Percentiles rank a stretch among this genome's conserved stretches.
Conservation (phyloP, 2,329 filamentous ascomycete genomes). For the Neospermospora avenae region DNA sequence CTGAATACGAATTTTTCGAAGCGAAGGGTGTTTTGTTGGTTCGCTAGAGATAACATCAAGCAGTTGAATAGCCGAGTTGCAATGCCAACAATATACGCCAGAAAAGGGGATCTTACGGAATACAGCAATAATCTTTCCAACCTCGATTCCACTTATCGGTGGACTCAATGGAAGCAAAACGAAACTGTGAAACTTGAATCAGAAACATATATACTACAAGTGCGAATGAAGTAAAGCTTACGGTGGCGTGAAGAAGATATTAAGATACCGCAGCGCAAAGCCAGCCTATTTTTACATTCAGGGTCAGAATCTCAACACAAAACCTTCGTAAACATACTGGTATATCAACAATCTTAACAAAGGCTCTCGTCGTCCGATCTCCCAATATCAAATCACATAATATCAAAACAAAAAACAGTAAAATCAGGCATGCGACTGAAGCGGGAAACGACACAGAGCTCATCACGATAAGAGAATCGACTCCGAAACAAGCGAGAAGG, state of each 20-base stretch:
- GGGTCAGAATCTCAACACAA: not conserved
- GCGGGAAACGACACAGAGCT: constrained; percentile 54
- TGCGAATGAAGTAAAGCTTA: constrained; percentile 8
- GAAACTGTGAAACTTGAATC: constrained; percentile 38
- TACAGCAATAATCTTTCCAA: constrained; percentile 56
- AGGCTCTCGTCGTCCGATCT: constrained; percentile 44
- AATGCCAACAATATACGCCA: not conserved
- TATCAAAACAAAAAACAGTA: constrained; percentile 51
- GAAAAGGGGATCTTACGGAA: constrained; percentile 44
- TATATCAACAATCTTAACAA: constrained; percentile 51
- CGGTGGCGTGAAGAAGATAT: constrained; percentile 55
- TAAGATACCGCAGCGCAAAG: constrained; percentile 57
- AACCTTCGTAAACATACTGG: constrained; percentile 39
- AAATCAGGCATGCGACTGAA: constrained; percentile 55
- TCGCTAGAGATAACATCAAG: not conserved
- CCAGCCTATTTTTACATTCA: too few species aligned
- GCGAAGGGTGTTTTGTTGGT: not conserved
- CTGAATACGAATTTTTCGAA: too few species aligned
- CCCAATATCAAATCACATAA: constrained; percentile 46
- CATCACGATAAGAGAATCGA: constrained; percentile 41
- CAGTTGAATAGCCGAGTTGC: not conserved
- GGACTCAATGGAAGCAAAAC: constrained; percentile 56
- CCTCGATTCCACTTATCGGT: constrained; percentile 50
- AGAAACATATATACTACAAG: not conserved
- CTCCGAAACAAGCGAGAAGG: constrained; percentile 40